Evolutionary conservation across 2,329 filamentous ascomycete genomes (phyloP), one percentile per base, ranked within the genome.

Genomic region (Colletotrichum sp.): DNA sequence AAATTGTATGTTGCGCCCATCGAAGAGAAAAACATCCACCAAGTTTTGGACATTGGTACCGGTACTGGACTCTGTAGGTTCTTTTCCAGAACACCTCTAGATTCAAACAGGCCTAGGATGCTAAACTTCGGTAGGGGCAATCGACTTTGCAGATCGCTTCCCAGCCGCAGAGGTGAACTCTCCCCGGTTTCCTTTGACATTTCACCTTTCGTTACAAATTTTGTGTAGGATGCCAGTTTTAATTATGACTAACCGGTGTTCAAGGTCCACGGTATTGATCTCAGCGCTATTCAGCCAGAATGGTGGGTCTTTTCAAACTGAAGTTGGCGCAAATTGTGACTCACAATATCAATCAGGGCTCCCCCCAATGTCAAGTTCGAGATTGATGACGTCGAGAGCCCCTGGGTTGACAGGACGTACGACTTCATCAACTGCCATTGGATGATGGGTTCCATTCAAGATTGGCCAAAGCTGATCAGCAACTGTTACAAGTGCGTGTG

Each of bases 91-190:
- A 44, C 8, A 44, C 8, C 16, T 44, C 1, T 1, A 13, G 19
- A 16, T 19, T n/a, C 16, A 9, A 11, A 1, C 0, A 13, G 16
- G 13, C 0, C 12, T 19, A 13, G 1, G 1, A 1, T 19, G 16
- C 39, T 44, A 6, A 44, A 44, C 39, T 44, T 0, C 39, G 8
- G n/a, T 13, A 44, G 39, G 39, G 55, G 55, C 55, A 16, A 59
- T 28, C 55, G 55, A 59, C 5, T 15, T 59, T 27, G 55, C 11
- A 25, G 55, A 59, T 19, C 25, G 27, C 2, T 59, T 59, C 3
- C 22, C 55, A 15, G 25, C 22, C 16, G 55, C 55, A 6, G 55
- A 59, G 55, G 55, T 44, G 19, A 16, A 1, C 0, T 39, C 5
- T 39, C 36, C 12, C 32, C 1, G 13, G 12, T 1, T 11, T 1